Evolutionary conservation across 495 filamentous ascomycete genomes (phyloP), one percentile per base, ranked within the genome.

Genomic region (Hypoxylon lienhwacheense): DNA sequence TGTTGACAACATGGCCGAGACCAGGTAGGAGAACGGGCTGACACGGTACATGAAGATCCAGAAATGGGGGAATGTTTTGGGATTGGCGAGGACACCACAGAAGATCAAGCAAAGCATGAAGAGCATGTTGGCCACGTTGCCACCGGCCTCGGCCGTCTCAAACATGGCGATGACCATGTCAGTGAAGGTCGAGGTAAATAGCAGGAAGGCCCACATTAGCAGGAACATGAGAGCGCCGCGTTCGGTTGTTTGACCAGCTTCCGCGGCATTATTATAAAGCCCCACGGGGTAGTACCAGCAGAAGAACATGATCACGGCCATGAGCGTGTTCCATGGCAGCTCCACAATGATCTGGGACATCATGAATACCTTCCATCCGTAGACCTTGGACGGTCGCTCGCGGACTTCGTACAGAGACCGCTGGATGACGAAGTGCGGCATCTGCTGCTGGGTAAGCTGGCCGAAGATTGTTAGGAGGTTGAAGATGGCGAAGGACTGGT

Each of bases 11-110:
- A 90, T 80, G 11, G 77, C 80, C 21, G 73, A 76, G 5, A 90
- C 79, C 0, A 88, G 69, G 56, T 91, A 90, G 0, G 84, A 86
- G 49, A 91, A 83, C 4, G 89, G 88, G 4, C 84, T 87, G 41
- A 88, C 73, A 20, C 84, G 83, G 67, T 91, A 89, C 85, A 91
- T 88, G 75, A 90, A 91, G 56, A 87, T 88, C 88, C 88, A 93
- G 75, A 91, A 90, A 7, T 79, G 66, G 7, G 87, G 87, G 20
- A 90, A 69, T 1, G 69, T 73, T 2, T 69, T 59, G 2, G 88
- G 85, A 25, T 66, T 76, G 44, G 85, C 82, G 53, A 91, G 80
- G 37, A 91, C 86, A 76, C 85, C 84, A 61, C 82, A 86, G 76
- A 90, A 89, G 67, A 86, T 82, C 55, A 86, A 64, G 60, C 78